Percentiles rank a stretch among this genome's conserved stretches.
These are phyloP conservation scores for Tuber magnatum DNA, from an alignment of 495 filamentous ascomycete genomes.

Conservation along the genomic window DNA sequence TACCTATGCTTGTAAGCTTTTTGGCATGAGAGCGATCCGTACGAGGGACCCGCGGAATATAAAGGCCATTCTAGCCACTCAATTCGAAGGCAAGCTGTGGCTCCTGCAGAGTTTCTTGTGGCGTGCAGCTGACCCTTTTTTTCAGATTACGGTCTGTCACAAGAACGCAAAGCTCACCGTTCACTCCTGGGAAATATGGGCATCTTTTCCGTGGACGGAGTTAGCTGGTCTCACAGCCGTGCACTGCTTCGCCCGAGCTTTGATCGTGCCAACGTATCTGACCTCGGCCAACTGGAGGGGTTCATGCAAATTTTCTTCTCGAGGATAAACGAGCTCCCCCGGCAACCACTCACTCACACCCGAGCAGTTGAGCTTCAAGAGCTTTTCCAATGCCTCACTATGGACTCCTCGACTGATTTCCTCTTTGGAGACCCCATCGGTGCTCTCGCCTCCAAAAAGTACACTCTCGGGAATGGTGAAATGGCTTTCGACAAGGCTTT, in stretches of 20 bases:
- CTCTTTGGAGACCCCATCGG: slow-evolving; percentile 47
- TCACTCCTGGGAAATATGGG: slow-evolving; percentile 48
- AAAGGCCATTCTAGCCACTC: slow-evolving; percentile 43
- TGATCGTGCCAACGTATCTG: slow-evolving; percentile 44
- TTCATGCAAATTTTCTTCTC: slow-evolving; percentile 27
- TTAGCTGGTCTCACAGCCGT: slow-evolving; percentile 50
- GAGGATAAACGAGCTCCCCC: slow-evolving; percentile 6
- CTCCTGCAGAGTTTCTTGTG: neutral
- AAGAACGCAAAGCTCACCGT: slow-evolving; percentile 40
- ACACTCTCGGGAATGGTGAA: slow-evolving; percentile 10
- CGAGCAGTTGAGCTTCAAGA: slow-evolving; percentile 47
- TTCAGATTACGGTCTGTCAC: slow-evolving; percentile 38
- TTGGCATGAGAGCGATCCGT: slow-evolving; percentile 38
- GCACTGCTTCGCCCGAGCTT: slow-evolving; percentile 54
- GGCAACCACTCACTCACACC: neutral
- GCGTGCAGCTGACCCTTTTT: neutral
- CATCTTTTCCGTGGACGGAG: slow-evolving; percentile 53
- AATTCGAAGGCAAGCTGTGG: slow-evolving; percentile 41
- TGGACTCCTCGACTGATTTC: slow-evolving; percentile 47
- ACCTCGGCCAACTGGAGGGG: slow-evolving; percentile 28
- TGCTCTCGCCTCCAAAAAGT: slow-evolving; percentile 31
- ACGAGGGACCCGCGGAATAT: slow-evolving; percentile 46
- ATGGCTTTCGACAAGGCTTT: slow-evolving; percentile 27
- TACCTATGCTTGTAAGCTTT: slow-evolving; percentile 25
- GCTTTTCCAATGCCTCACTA: slow-evolving; percentile 48